phyloP scores from a whole-genome alignment of 305 asterid species.

The Fraxinus latifolia region DNA sequence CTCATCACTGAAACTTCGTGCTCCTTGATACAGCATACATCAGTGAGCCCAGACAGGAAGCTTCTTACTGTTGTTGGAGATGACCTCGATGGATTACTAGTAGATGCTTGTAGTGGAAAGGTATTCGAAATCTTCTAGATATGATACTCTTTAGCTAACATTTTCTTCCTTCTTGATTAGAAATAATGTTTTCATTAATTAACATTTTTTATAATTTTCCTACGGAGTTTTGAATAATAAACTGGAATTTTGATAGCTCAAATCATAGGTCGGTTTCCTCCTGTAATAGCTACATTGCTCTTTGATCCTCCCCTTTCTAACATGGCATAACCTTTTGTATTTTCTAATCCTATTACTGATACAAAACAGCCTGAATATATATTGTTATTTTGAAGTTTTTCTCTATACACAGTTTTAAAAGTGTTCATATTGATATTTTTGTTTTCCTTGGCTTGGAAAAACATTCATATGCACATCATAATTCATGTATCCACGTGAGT shows the following conservation, averaged over 20 bases:
- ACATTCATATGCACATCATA: neutral
- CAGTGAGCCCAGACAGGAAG: conserved; percentile 66
- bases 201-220: neutral
- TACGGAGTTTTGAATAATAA: neutral
- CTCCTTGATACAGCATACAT: conserved; percentile 59
- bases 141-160: neutral
- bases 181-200: neutral
- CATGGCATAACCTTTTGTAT: neutral
- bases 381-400: neutral
- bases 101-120: conserved; percentile 69
- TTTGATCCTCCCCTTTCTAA: neutral
- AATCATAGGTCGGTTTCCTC: neutral
- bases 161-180: neutral
- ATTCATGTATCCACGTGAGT: neutral
- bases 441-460: neutral
- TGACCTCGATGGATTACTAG: conserved; percentile 53
- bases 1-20: conserved; percentile 8
- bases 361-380: neutral
- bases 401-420: neutral
- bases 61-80: conserved; percentile 76
- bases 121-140: conserved; percentile 29
- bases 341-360: neutral
- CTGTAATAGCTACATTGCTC: neutral
- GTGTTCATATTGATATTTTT: neutral
- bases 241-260: neutral